Evolutionary conservation across 2,329 filamentous ascomycete genomes (phyloP), one percentile per base, ranked within the genome.

Genomic region (Neurospora sp.): DNA sequence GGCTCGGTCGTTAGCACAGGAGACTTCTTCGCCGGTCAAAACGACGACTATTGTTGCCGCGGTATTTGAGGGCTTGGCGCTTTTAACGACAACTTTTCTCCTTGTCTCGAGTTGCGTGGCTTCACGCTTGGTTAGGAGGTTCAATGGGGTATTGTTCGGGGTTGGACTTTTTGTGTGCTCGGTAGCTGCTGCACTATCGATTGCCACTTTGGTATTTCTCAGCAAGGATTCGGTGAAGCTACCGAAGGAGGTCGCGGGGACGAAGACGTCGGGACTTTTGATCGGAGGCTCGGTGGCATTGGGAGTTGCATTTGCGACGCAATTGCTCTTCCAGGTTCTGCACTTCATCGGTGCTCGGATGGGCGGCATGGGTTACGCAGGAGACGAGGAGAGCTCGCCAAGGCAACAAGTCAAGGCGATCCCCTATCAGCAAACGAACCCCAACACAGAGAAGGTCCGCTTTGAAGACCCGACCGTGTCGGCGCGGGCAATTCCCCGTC

Each of bases 361-460:
- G 1, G 73, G 75, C n/a, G 75, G 74, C 38, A 73, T 76, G 38
- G 40, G 38, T 78, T 52, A 78, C 39, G 76, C 77, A 38, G 77
- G 79, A 9, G 78, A 80, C 36, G 78, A 79, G 46, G 77, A 75
- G 39, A 76, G 72, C 43, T 77, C 77, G 10, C 75, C 77, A 11
- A 73, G 77, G 23, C 77, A 77, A 38, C 79, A 81, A n/a, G 78
- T 87, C 73, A 88, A 87, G 77, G 80, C 85, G 4, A 81, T 87
- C 23, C 84, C 82, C 2, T 88, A 88, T 75, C 81, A 83, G 75
- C 78, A 82, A 72, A 84, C 84, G 0, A 76, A 78, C 38, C 79
- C 80, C 9, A 76, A 75, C 2, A 75, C 77, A 43, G 76, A 77
- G 10, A 78, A 79, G 23, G 71, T 75, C 10, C 78, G 78, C 15